Evolutionary conservation across 164 flowering plant species (phyloP), one percentile per base, ranked within the genome.

Genomic region (Saururus chinensis): DNA sequence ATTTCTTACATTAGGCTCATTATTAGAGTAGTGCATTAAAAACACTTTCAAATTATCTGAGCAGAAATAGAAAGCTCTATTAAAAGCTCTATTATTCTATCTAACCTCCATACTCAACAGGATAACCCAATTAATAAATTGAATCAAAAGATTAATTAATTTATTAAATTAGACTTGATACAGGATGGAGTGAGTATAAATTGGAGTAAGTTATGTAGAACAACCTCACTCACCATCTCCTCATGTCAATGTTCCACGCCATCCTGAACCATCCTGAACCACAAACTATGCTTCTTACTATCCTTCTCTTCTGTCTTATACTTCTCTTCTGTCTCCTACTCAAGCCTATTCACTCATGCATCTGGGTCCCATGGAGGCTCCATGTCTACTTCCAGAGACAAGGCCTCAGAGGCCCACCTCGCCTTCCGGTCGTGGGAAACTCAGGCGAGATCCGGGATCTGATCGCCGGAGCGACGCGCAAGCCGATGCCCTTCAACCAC

Each of bases 361-460:
- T 66, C 37, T 66, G 64, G 60, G 42, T 53, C 19, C 69, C 69
- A 42, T 66, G 59, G 59, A 53, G 20, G 45, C 51, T 66, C 54
- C 60, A 42, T 1, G 41, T 20, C 25, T 55, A 66, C 45, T 66
- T 66, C 55, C 26, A 48, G 8, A 41, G 64, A 21, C 64, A 66
- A 20, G 69, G 69, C 53, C 57, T 66, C 22, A 14, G 53, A 19
- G 49, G 72, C 80, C 63, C 75, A 8, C 68, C 75, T 58, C 62
- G 60, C 59, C 26, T 55, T 73, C 57, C 61, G 78, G 12, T 52
- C 56, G 17, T 72, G 68, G 58, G 84, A 64, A 70, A 69, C 79
- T 19, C 40, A 62, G 26, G 56, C 65, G 9, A 66, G 63, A 48
- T 79, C 64, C 35, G 57, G 16, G 9, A 45, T n/a, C 35, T 60